Evolutionary conservation across 108 stramenopile genomes (phyloP).

Genomic region (Nitzschia sp.): DNA sequence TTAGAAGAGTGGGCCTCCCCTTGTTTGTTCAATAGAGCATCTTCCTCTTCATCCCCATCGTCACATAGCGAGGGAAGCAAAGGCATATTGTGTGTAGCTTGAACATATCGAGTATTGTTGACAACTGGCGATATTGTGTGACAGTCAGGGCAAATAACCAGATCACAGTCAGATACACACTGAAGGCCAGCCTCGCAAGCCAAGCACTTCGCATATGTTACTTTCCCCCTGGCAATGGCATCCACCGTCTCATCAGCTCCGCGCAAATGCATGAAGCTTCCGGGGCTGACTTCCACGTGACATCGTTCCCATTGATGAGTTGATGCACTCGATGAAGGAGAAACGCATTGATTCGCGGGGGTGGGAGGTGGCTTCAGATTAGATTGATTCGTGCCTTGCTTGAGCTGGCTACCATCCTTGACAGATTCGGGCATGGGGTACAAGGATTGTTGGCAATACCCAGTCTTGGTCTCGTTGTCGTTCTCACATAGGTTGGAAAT

Average conservation of each 20-base stretch:
- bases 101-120: background rate
- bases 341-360: too few relatives aligned
- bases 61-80: too few relatives aligned
- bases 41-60: too few relatives aligned
- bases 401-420: too few relatives aligned
- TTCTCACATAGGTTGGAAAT: conserved; percentile 1
- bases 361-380: too few relatives aligned
- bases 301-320: background rate
- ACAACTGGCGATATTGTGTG: background rate
- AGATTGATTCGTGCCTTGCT: too few relatives aligned
- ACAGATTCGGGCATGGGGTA: too few relatives aligned
- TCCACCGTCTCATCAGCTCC: background rate
- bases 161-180: background rate
- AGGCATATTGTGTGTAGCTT: too few relatives aligned
- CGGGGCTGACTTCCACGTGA: background rate
- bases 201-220: background rate
- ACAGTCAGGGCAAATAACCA: background rate
- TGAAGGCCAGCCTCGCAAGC: background rate
- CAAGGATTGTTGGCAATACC: too few relatives aligned
- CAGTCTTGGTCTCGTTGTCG: too few relatives aligned
- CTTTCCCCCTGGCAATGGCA: background rate
- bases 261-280: background rate
- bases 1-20: background rate
- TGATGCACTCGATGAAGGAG: too few relatives aligned
- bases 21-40: too few relatives aligned